Conservation (phyloP, 805 yeast genomes). For the Martiniozyma abietophila region DNA sequence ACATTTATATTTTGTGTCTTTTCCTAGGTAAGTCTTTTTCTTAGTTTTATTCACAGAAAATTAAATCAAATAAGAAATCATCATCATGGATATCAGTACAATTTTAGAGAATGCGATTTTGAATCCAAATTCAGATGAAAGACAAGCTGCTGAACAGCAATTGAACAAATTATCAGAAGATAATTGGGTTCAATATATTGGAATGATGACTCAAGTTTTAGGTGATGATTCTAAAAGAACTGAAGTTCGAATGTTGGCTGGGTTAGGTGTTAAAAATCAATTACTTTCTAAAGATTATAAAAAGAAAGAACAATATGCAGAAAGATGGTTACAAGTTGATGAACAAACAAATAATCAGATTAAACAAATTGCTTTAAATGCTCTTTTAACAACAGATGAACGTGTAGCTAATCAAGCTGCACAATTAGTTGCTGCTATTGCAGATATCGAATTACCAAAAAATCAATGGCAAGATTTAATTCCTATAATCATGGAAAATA, state of each 20-base stretch:
- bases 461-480: conserved; percentile 85
- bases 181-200: conserved; percentile 68
- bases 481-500: conserved; percentile 75
- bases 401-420: conserved; percentile 86
- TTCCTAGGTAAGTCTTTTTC: too few relatives aligned
- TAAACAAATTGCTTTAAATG: conserved; percentile 52
- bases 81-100: conserved; percentile 50
- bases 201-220: conserved; percentile 60
- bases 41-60: not conserved
- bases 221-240: conserved; percentile 53
- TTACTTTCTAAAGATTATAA: conserved; percentile 68
- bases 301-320: conserved; percentile 49
- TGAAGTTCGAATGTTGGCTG: conserved; percentile 90
- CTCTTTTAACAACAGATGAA: conserved; percentile 57
- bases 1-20: too few relatives aligned
- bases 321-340: conserved; percentile 67
- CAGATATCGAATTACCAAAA: conserved; percentile 87
- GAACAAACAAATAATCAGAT: conserved; percentile 47
- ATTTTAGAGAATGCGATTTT: conserved; percentile 74
- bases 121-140: conserved; percentile 52
- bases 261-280: conserved; percentile 79
- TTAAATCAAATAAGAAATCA: not conserved
- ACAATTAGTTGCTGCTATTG: conserved; percentile 92
- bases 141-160: conserved; percentile 73
- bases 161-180: conserved; percentile 61